Conservation (phyloP, 345 rosid species). For the Eucalyptus marginata region DNA sequence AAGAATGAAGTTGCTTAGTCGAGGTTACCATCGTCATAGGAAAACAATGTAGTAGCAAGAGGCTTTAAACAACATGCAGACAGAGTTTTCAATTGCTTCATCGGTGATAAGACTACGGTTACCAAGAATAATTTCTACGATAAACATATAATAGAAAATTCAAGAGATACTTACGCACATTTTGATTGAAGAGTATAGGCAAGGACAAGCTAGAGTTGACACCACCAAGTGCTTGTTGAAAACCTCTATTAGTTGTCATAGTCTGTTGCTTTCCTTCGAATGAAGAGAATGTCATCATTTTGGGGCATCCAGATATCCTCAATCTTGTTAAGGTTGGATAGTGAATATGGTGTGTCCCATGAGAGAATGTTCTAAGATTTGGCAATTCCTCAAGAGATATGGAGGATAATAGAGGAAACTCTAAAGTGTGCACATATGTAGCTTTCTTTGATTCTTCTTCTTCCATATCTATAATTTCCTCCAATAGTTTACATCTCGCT, state of each 20-base stretch:
- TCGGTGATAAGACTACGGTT: rapidly evolving
- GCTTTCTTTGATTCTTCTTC: background rate
- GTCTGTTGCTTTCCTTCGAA: background rate
- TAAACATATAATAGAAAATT: background rate
- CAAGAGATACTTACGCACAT: background rate
- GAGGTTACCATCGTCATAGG: background rate
- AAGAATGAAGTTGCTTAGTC: background rate
- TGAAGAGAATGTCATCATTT: background rate
- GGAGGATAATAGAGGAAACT: background rate
- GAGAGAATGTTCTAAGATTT: background rate
- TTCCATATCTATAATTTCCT: background rate
- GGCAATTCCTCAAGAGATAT: background rate
- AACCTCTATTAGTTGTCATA: rapidly evolving
- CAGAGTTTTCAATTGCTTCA: background rate
- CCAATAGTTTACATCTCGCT: background rate
- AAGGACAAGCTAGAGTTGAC: background rate
- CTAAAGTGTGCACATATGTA: background rate
- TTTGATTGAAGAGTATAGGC: background rate
- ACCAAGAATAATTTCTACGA: background rate
- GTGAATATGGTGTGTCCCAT: background rate
- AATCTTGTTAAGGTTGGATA: background rate
- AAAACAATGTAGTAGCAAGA: background rate
- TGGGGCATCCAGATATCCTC: background rate
- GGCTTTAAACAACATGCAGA: background rate
- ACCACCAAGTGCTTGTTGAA: background rate